A percentile compares a stretch with the other conserved stretches of the same genome.
phyloP scores from a whole-genome alignment of 23 red algal genomes.

The Pyropia yezoensis region DNA sequence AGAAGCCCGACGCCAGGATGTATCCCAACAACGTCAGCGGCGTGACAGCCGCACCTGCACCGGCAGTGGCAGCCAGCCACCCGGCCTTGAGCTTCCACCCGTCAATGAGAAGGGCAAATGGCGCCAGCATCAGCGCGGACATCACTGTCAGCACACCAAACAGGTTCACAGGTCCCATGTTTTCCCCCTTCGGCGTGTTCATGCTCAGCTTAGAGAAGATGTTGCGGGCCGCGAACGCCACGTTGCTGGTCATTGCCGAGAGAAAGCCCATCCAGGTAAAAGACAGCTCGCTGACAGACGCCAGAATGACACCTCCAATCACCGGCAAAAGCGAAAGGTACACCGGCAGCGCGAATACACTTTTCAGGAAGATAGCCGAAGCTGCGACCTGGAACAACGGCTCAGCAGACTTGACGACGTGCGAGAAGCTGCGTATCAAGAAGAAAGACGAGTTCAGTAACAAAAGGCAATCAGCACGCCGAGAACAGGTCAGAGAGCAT shows the following conservation, averaged over 20 bases:
- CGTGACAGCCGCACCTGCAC: constrained; percentile 66
- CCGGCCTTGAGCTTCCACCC: constrained; percentile 52
- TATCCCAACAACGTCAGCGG: constrained; percentile 52
- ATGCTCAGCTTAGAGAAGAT: constrained; percentile 89
- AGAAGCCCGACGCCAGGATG: constrained; percentile 67
- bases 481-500: no score
- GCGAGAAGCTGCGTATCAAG: constrained; percentile 48
- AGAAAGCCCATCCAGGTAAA: constrained; percentile 99
- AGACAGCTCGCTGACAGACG: constrained; percentile 79
- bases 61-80: constrained; percentile 70
- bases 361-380: constrained; percentile 85
- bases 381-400: constrained; percentile 92
- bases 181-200: constrained; percentile 84
- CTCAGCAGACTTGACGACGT: constrained; percentile 97
- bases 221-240: constrained; percentile 95
- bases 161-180: constrained; percentile 81
- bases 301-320: constrained; percentile 88
- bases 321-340: constrained; percentile 91
- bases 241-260: constrained; percentile 95
- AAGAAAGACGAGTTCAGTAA: background rate
- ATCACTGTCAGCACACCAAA: constrained; percentile 77
- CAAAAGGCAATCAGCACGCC: no score
- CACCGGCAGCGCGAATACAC: constrained; percentile 73
- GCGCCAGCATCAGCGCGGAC: constrained; percentile 72
- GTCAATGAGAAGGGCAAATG: constrained; percentile 79